A percentile compares a stretch with the other conserved stretches of the same genome.
Conservation (phyloP, 768 basidiomycete genomes). For the Floccularia luteovirens region DNA sequence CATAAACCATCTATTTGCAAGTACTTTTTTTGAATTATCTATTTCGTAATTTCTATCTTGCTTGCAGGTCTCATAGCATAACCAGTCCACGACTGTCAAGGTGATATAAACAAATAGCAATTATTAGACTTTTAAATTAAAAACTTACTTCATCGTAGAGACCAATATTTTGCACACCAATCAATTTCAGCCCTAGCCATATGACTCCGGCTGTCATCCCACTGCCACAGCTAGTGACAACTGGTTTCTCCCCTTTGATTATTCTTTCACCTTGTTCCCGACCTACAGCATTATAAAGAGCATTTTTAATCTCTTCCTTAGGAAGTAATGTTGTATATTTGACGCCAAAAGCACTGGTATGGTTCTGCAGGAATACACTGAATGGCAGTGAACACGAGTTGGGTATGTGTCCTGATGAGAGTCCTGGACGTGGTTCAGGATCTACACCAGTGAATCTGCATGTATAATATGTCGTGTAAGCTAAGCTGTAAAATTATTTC, state of each 20-base stretch:
- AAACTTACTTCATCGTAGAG: constrained; percentile 87
- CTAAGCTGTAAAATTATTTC: background rate
- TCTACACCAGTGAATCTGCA: constrained; percentile 71
- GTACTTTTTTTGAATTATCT: too few species aligned
- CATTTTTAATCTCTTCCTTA: constrained; percentile 46
- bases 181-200: constrained; percentile 83
- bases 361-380: constrained; percentile 53
- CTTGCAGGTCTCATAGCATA: constrained; percentile 77
- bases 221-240: constrained; percentile 84
- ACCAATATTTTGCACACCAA: constrained; percentile 54
- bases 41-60: constrained; percentile 49
- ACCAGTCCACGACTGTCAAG: constrained; percentile 86
- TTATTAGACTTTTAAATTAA: constrained; percentile 3
- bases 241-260: constrained; percentile 47
- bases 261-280: constrained; percentile 45
- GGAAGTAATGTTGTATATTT: constrained; percentile 57
- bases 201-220: constrained; percentile 97
- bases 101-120: constrained; percentile 1
- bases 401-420: constrained; percentile 92
- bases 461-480: background rate
- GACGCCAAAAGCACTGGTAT: constrained; percentile 26
- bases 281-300: constrained; percentile 60
- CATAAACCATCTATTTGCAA: too few species aligned
- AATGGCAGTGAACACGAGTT: constrained; percentile 83
- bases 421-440: constrained; percentile 83